These are phyloP conservation scores for Pichia sp. DNA, from an alignment of 1,139 yeast species.

Conservation along the genomic window DNA sequence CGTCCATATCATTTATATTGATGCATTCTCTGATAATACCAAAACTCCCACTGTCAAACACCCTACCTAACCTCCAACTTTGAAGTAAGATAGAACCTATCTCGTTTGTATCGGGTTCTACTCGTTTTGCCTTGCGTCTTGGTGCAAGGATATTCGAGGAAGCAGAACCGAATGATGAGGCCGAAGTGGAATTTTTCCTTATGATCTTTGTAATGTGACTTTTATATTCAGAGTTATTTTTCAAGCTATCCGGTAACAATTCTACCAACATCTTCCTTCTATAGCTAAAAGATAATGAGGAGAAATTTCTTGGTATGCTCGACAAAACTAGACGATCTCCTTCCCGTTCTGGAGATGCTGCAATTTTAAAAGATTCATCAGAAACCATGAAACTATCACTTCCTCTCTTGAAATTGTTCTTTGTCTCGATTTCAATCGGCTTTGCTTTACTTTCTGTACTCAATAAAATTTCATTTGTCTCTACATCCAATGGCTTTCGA, in stretches of 20 bases:
- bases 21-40: conserved; percentile 71
- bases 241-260: conserved; percentile 43
- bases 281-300: conserved; percentile 64
- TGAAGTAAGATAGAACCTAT: conserved; percentile 58
- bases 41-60: conserved; percentile 92
- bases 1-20: conserved; percentile 21
- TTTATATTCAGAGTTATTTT: conserved; percentile 27
- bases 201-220: conserved; percentile 32
- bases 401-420: not conserved
- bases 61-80: conserved; percentile 57
- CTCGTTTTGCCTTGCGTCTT: conserved; percentile 1
- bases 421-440: conserved; percentile 30
- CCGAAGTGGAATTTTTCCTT: conserved; percentile 23
- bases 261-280: conserved; percentile 55
- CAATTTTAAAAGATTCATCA: conserved; percentile 22
- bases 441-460: conserved; percentile 38
- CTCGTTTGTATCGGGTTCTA: conserved; percentile 43
- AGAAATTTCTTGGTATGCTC: conserved; percentile 51
- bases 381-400: conserved; percentile 14
- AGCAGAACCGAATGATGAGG: conserved; percentile 9
- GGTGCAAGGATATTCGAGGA: conserved; percentile 6
- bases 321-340: conserved; percentile 25
- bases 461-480: not conserved
- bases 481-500: not conserved
- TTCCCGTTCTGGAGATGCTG: conserved; percentile 30